Conservation (phyloP, 331 rosid genomes). For the Prunus yedoensis region DNA sequence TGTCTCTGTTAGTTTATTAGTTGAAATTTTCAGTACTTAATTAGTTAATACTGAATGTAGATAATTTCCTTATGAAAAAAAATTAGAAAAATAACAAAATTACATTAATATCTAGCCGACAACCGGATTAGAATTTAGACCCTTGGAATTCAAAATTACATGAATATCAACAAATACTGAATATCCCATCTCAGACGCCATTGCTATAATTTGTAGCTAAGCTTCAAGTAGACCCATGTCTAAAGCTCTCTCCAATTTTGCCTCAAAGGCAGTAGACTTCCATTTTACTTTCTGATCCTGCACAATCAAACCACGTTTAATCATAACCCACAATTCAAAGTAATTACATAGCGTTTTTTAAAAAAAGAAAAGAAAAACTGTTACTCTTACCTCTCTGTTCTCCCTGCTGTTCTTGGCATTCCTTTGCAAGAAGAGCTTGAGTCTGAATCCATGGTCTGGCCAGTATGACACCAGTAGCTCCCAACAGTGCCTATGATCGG, state of each 20-base stretch:
- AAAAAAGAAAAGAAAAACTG: too few species aligned
- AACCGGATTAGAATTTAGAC: not conserved
- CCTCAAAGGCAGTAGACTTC: slow-evolving; percentile 37
- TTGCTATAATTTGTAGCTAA: slow-evolving; percentile 2
- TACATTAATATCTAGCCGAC: not conserved
- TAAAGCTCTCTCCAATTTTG: slow-evolving; percentile 37
- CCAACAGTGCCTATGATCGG: slow-evolving; percentile 73
- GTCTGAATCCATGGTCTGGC: slow-evolving; percentile 39
- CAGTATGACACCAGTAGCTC: slow-evolving; percentile 71
- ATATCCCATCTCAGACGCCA: not conserved
- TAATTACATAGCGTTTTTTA: too few species aligned
- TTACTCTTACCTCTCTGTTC: slow-evolving; percentile 12
- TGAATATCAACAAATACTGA: not conserved
- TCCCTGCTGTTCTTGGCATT: slow-evolving; percentile 12
- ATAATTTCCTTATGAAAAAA: too few species aligned
- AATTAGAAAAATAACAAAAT: not conserved
- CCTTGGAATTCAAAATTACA: not conserved
- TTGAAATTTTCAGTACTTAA: not conserved
- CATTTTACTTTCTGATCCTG: slow-evolving; percentile 37
- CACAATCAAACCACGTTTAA: slow-evolving; percentile 4
- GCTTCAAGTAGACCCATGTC: slow-evolving; percentile 36
- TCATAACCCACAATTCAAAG: not conserved
- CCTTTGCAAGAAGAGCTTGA: slow-evolving; percentile 27
- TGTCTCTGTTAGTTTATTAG: not conserved
- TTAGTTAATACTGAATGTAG: not conserved